Percentiles rank a stretch among this genome's conserved stretches.
These are phyloP conservation scores for Baorangia bicolor DNA, from an alignment of 768 basidiomycete species.

Conservation along the genomic window DNA sequence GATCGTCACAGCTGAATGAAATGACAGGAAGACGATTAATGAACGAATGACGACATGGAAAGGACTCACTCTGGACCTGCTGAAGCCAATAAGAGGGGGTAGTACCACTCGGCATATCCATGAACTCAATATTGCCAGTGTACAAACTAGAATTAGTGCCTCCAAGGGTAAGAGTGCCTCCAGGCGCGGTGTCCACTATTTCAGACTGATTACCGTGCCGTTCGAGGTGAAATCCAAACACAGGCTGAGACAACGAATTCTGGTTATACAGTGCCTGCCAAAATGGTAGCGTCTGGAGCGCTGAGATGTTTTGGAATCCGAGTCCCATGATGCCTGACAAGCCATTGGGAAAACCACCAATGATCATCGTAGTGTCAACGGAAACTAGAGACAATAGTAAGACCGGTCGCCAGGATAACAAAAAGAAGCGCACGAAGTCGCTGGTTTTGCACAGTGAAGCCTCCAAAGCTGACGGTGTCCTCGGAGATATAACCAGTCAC, in stretches of 20 bases:
- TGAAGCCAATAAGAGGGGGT: too few relatives aligned
- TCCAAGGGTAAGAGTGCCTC: too few relatives aligned
- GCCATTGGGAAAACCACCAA: accelerated
- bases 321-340: constrained; percentile 74
- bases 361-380: constrained; percentile 45
- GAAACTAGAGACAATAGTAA: constrained; percentile 42
- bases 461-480: constrained; percentile 66
- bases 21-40: too few relatives aligned
- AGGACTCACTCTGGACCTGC: too few relatives aligned
- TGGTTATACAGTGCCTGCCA: constrained; percentile 53
- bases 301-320: constrained; percentile 59
- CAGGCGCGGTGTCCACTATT: constrained; percentile 41
- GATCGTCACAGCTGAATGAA: too few relatives aligned
- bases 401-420: not conserved
- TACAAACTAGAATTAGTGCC: too few relatives aligned
- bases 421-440: constrained; percentile 43
- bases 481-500: constrained; percentile 51
- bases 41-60: too few relatives aligned
- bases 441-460: constrained; percentile 56
- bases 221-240: constrained; percentile 65
- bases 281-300: constrained; percentile 54
- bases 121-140: too few relatives aligned
- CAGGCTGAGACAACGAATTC: constrained; percentile 43
- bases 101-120: too few relatives aligned
- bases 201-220: constrained; percentile 40